Base-by-base conservation (phyloP, 2,329 filamentous ascomycete species). In the Penicillium aurantiogriseum region DNA sequence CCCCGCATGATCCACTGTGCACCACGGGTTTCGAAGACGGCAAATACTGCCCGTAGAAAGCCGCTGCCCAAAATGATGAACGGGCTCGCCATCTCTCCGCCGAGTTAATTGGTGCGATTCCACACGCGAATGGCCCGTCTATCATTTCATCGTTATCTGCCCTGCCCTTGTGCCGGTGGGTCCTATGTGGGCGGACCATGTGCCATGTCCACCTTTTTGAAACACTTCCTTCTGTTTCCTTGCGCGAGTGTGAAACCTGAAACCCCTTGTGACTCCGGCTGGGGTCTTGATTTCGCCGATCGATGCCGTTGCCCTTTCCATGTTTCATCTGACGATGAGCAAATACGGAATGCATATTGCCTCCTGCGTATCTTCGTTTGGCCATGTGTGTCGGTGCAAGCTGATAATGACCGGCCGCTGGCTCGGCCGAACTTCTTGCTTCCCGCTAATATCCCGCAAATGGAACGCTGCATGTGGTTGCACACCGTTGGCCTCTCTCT, bases 1-100 rank as follows among this genome's bases (percentile, higher is more conserved):
- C 92, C 92, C 31, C 85, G 92, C 57, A 87, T 90, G 61, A 93
- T 96, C 39, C 91, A 96, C 72, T 92, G 92, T 36, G 87, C 92
- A n/a, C 92, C 92, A 29, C 77, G 83, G 57, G 79, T 85, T 17
- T 80, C 81, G 29, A 77, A 77, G 63, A 69, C 72, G 51, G 69
- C 72, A 56, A 77, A 77, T 64, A 77, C 69, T 57, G 74, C 74
- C 31, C 72, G 74, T 50, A 65, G 75, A 55, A 77, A 77, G 62
- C 76, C 76, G 36, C 70, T 78, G 35, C 75, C 75, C 31, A 75
- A 76, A 52, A 66, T 75, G n/a, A 76, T 77, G 69, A 74, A 74
- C 56, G 74, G 74, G 8, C 69, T 74, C 50, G 67, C 70, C 6
- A 74, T 75, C 42, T 73, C 72, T 29, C 72, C 73, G 13, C 69